Conservation (phyloP, 495 filamentous ascomycete genomes). For the Parathielavia appendiculata region DNA sequence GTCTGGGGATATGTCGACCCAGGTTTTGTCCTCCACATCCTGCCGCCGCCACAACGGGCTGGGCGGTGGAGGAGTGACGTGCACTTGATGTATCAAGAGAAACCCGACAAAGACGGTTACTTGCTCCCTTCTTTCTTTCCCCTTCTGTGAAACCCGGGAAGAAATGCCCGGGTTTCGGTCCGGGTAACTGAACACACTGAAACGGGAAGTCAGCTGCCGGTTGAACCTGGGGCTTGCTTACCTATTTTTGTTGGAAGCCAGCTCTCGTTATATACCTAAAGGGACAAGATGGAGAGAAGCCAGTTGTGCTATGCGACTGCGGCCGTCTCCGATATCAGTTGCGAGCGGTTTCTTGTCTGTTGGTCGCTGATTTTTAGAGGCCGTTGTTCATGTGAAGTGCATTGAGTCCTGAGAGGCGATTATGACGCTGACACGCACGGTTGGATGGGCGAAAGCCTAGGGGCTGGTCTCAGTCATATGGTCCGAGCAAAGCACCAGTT, state of each 20-base stretch:
- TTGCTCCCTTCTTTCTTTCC: background rate
- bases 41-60: background rate
- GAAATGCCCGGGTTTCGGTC: background rate
- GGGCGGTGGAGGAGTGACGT: background rate
- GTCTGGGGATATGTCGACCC: conserved; percentile 4
- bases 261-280: conserved; percentile 5
- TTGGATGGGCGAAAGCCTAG: too few species aligned
- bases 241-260: background rate
- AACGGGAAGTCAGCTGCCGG: background rate
- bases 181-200: too few species aligned
- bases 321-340: conserved; percentile 7
- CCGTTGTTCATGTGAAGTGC: background rate
- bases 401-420: too few species aligned
- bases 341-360: background rate
- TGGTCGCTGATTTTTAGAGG: background rate
- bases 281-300: conserved; percentile 4
- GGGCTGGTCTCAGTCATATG: too few species aligned
- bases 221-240: background rate
- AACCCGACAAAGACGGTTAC: background rate
- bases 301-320: conserved; percentile 8
- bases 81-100: conserved; percentile 19
- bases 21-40: background rate
- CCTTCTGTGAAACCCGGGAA: background rate
- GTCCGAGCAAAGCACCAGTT: too few species aligned
- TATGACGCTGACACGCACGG: too few species aligned